Evolutionary conservation across 805 yeast genomes (phyloP).

Genomic region (Clavispora phyllophila): DNA sequence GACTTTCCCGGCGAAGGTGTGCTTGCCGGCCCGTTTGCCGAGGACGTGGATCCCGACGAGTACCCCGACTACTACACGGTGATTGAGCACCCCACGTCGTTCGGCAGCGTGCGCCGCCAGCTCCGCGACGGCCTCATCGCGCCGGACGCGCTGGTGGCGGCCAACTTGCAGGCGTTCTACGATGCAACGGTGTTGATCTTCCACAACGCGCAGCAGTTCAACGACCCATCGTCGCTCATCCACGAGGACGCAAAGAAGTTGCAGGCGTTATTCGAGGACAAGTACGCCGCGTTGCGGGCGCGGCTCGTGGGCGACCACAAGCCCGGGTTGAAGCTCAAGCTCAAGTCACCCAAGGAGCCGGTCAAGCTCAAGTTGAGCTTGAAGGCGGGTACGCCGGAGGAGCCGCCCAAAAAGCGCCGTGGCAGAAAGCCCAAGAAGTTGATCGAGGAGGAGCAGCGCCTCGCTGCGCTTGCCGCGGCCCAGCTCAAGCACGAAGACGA

Average conservation of each 20-base stretch:
- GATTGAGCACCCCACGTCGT: conserved; percentile 69
- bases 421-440: conserved; percentile 20
- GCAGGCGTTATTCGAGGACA: conserved; percentile 45
- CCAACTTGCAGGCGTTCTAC: conserved; percentile 54
- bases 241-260: conserved; percentile 66
- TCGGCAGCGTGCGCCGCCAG: conserved; percentile 51
- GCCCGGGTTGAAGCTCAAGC: conserved; percentile 23
- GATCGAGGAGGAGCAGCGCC: conserved; percentile 16
- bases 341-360: conserved; percentile 21
- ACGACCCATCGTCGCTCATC: conserved; percentile 67
- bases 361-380: conserved; percentile 26
- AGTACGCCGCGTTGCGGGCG: conserved; percentile 25
- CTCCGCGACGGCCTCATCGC: conserved; percentile 42
- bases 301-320: conserved; percentile 15
- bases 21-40: conserved; percentile 68
- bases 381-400: conserved; percentile 18
- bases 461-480: conserved; percentile 12
- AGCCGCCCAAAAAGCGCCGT: conserved; percentile 17
- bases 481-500: conserved; percentile 9
- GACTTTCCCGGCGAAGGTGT: conserved; percentile 46
- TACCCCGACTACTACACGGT: conserved; percentile 80
- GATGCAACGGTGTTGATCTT: conserved; percentile 61
- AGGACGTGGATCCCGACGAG: conserved; percentile 61
- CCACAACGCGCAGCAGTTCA: conserved; percentile 72
- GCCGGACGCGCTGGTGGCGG: conserved; percentile 23